Evolutionary conservation across 768 basidiomycete species (phyloP).

Genomic region (Podaxis sp.): DNA sequence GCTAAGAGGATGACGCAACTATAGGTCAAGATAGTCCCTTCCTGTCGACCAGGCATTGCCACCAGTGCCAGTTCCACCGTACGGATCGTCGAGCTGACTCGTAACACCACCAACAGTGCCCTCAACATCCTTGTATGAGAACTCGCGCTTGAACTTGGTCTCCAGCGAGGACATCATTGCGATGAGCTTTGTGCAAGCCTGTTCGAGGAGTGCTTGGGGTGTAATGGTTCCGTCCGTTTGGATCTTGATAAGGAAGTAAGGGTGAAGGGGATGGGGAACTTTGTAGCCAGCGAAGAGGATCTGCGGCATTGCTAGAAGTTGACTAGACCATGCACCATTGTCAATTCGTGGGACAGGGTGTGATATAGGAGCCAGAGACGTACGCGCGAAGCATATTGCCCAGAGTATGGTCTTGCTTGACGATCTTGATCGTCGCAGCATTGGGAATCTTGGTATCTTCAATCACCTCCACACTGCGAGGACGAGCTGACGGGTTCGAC

Average conservation of each 20-base stretch:
- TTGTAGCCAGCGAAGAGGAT: constrained; percentile 98
- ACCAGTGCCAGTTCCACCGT: constrained; percentile 40
- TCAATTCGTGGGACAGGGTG: neutral
- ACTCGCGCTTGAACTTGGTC: constrained; percentile 79
- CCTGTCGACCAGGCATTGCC: constrained; percentile 43
- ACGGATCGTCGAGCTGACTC: constrained; percentile 42
- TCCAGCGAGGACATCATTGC: constrained; percentile 65
- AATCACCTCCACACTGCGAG: constrained; percentile 74
- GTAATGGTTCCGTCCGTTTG: constrained; percentile 90
- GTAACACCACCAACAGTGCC: constrained; percentile 28
- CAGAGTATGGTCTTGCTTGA: constrained; percentile 97
- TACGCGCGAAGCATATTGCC: constrained; percentile 96
- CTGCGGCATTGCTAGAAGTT: constrained; percentile 84
- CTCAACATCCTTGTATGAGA: constrained; percentile 74
- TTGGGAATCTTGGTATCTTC: constrained; percentile 99
- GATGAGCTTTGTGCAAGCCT: constrained; percentile 82
- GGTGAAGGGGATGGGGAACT: constrained; percentile 94
- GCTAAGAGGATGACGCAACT: constrained; percentile 16
- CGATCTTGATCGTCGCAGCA: constrained; percentile 90
- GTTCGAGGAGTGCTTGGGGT: constrained; percentile 78
- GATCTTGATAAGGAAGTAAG: constrained; percentile 91
- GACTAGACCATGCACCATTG: constrained; percentile 45
- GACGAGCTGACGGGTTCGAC: neutral
- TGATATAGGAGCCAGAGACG: constrained; percentile 2
- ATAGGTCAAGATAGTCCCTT: constrained; percentile 57